These are phyloP conservation scores for Diaporthe amygdali DNA, from an alignment of 2,329 filamentous ascomycete genomes.

Conservation along the genomic window DNA sequence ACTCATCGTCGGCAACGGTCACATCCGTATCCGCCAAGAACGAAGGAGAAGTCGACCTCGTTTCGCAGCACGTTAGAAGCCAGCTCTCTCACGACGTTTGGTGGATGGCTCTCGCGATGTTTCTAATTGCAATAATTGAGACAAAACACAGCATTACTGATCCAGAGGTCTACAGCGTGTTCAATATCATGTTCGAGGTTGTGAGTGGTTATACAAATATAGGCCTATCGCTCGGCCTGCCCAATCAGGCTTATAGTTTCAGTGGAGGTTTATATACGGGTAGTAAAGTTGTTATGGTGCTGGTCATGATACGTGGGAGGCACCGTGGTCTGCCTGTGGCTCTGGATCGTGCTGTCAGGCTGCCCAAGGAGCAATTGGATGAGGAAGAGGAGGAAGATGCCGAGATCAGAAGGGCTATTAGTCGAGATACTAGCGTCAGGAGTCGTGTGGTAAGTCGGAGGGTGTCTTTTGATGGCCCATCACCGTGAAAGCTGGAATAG, in stretches of 20 bases:
- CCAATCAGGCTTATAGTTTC: constrained; percentile 21
- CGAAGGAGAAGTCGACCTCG: constrained; percentile 27
- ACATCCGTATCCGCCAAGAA: constrained; percentile 24
- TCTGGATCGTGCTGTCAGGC: constrained; percentile 56
- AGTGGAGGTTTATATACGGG: constrained; percentile 23
- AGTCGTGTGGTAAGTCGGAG: constrained; percentile 9
- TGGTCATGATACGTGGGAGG: constrained; percentile 50
- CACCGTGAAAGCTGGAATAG: neutral
- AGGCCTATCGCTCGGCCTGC: constrained; percentile 17
- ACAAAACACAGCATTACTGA: constrained; percentile 56
- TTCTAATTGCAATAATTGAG: constrained; percentile 66
- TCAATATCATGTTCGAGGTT: constrained; percentile 65
- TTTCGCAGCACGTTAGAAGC: constrained; percentile 58
- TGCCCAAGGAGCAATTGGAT: constrained; percentile 43
- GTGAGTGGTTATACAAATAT: constrained; percentile 35
- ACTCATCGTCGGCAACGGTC: constrained; percentile 17
- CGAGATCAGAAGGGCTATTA: constrained; percentile 20
- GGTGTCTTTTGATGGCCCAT: constrained; percentile 3
- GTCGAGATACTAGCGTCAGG: constrained; percentile 6
- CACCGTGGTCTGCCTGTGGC: constrained; percentile 61
- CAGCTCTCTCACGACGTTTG: constrained; percentile 72
- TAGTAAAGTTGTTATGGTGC: constrained; percentile 21
- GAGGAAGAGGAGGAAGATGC: constrained; percentile 25
- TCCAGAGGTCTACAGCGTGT: constrained; percentile 60
- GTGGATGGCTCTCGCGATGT: constrained; percentile 66